A percentile compares a stretch with the other conserved stretches of the same genome.
phyloP scores from a whole-genome alignment of 139 green algal species.

The Closterium sp. region DNA sequence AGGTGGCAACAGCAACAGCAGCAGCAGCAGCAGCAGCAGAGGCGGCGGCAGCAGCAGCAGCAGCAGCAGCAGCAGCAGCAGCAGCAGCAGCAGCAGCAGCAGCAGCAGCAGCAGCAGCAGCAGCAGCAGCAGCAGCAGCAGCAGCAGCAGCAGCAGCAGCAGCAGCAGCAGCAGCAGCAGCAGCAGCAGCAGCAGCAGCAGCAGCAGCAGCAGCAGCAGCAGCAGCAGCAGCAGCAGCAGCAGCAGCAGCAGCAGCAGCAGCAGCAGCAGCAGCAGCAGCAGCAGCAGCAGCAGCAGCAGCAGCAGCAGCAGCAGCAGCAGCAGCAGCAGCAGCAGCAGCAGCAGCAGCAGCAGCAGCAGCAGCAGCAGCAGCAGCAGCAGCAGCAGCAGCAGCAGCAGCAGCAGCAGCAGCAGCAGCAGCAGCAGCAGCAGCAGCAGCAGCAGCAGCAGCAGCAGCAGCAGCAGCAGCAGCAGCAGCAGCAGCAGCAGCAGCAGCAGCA shows the following conservation, averaged over 20 bases:
- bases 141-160: background rate
- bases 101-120: background rate
- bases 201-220: background rate
- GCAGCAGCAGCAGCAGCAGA: background rate
- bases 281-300: background rate
- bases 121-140: background rate
- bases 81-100: background rate
- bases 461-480: background rate
- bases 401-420: background rate
- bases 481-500: background rate
- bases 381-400: background rate
- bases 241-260: background rate
- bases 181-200: background rate
- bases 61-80: background rate
- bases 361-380: background rate
- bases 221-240: background rate
- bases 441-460: background rate
- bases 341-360: background rate
- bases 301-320: background rate
- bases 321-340: slow-evolving; percentile 6
- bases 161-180: background rate
- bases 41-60: background rate
- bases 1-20: background rate
- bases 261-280: background rate
- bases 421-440: background rate